These are phyloP conservation scores for Fusarium praegraminearum DNA, from an alignment of 2,329 filamentous ascomycete species.

Conservation along the genomic window DNA sequence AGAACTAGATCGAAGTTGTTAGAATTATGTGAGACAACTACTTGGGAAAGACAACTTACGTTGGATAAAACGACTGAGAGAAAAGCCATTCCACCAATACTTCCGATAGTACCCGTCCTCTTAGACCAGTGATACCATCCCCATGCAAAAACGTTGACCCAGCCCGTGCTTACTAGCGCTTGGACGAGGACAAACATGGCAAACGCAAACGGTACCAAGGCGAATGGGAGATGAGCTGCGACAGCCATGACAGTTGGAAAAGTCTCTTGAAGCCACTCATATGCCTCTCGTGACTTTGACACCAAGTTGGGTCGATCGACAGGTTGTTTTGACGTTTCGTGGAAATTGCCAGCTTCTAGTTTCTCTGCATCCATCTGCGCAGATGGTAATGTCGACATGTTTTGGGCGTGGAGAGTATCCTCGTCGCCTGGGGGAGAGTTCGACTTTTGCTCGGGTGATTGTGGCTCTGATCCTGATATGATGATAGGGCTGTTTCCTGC, in stretches of 20 bases:
- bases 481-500: constrained; percentile 17
- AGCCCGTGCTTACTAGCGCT: constrained; percentile 77
- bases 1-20: constrained; percentile 67
- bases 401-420: background rate
- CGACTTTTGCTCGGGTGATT: background rate
- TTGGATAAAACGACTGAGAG: constrained; percentile 78
- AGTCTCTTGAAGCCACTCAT: constrained; percentile 74
- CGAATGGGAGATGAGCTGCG: constrained; percentile 72
- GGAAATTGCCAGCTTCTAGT: background rate
- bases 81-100: constrained; percentile 79
- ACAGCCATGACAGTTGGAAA: constrained; percentile 78
- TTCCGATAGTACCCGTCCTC: constrained; percentile 75
- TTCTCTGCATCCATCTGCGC: constrained; percentile 8
- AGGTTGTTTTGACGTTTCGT: fast-evolving
- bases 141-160: constrained; percentile 78
- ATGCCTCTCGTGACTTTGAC: constrained; percentile 59
- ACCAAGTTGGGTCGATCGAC: constrained; percentile 60
- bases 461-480: constrained; percentile 4
- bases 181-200: constrained; percentile 82
- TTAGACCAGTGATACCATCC: constrained; percentile 80
- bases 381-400: background rate
- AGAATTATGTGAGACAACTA: background rate
- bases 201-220: constrained; percentile 77
- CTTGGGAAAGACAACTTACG: constrained; percentile 59
- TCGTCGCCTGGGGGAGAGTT: background rate